phyloP scores from a whole-genome alignment of 129 eudicot genomes.

The Flaveria brownii region DNA sequence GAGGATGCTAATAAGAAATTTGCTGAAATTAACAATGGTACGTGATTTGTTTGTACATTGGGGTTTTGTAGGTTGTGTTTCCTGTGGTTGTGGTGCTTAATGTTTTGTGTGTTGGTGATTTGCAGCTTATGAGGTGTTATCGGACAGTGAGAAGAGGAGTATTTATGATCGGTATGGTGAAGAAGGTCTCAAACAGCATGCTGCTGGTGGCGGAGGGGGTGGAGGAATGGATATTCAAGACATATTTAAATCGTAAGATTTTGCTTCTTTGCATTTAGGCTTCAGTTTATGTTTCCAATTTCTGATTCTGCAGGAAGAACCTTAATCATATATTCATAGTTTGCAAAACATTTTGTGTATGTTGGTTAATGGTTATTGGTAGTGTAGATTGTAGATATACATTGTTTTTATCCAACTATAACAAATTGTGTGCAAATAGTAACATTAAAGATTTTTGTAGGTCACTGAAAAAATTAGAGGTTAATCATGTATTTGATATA shows the following conservation, averaged over 20 bases:
- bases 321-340: no score
- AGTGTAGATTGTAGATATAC: neutral
- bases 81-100: neutral
- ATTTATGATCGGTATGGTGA: slow-evolving; percentile 94
- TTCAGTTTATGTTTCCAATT: neutral
- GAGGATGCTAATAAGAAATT: slow-evolving; percentile 93
- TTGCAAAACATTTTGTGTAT: neutral
- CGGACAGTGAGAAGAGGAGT: slow-evolving; percentile 89
- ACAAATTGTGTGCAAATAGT: slow-evolving; percentile 4
- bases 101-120: slow-evolving; percentile 23
- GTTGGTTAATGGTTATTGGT: neutral
- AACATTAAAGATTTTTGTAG: neutral
- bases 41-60: neutral
- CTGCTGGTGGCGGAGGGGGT: slow-evolving; percentile 95
- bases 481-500: neutral
- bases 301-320: neutral
- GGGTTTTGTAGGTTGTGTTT: neutral
- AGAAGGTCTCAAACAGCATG: slow-evolving; percentile 95
- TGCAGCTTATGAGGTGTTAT: slow-evolving; percentile 90
- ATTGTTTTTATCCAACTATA: neutral
- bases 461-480: neutral
- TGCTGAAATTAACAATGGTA: slow-evolving; percentile 95
- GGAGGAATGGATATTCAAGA: slow-evolving; percentile 96
- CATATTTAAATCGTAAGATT: slow-evolving; percentile 82
- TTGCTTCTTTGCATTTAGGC: neutral